Conservation (phyloP, 116 monocot genomes). For the Posidonia oceanica region DNA sequence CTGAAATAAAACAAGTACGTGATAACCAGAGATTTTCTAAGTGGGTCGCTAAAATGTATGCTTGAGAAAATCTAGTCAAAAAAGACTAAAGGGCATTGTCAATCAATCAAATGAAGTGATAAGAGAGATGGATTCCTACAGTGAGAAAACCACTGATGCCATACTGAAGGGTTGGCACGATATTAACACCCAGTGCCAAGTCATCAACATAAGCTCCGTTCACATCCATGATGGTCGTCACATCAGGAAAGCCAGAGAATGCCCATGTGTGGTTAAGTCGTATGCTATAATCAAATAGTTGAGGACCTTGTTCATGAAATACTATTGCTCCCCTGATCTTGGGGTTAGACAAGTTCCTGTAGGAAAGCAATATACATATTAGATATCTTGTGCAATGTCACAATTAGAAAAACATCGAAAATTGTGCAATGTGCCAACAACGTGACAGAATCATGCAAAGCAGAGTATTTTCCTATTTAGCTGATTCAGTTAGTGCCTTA, state of each 20-base stretch:
- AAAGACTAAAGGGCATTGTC: background rate
- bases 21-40: too few relatives aligned
- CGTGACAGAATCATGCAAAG: background rate
- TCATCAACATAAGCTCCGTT: slow-evolving; percentile 89
- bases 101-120: background rate
- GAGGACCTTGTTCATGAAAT: slow-evolving; percentile 78
- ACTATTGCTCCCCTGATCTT: slow-evolving; percentile 79
- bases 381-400: background rate
- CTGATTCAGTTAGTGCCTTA: background rate
- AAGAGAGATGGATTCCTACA: slow-evolving; percentile 32
- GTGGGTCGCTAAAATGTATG: too few relatives aligned
- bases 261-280: slow-evolving; percentile 93
- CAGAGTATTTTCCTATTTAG: background rate
- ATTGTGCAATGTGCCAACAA: background rate
- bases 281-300: slow-evolving; percentile 84
- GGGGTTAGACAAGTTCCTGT: slow-evolving; percentile 78
- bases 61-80: background rate
- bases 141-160: slow-evolving; percentile 86
- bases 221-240: slow-evolving; percentile 84
- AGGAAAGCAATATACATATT: slow-evolving; percentile 1
- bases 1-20: too few relatives aligned
- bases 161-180: slow-evolving; percentile 78
- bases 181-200: slow-evolving; percentile 56
- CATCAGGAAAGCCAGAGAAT: slow-evolving; percentile 85
- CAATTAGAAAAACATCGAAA: background rate